Evolutionary conservation across 352 stramenopile species (phyloP), one percentile per base, ranked within the genome.

Genomic region (Pythium myriotylum): DNA sequence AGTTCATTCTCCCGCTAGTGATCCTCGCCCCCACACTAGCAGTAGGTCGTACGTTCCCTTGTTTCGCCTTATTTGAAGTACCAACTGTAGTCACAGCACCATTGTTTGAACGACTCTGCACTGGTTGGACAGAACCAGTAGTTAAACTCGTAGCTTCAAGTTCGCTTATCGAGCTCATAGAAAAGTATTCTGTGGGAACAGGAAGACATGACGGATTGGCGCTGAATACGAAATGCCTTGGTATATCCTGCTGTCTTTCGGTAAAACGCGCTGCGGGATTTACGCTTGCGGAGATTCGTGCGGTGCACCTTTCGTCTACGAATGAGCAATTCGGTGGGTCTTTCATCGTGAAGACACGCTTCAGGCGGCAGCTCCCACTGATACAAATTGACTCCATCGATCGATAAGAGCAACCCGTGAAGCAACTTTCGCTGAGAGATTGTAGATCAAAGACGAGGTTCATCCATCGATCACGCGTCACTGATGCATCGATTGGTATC

Each of bases 331-430:
- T 54, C 0, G 87, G 87, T 8, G 81, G 79, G 33, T 96, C 84
- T 42, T 94, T 96, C 76, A 92, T 91, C 5, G 86, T 94, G 59
- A 96, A 96, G 35, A 96, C 72, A 5, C 83, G 79, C 60, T 92
- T 91, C 17, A 95, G 69, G 9, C 79, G 73, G 50, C 84, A 96
- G 37, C 72, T 88, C 2, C 86, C 86, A 22, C 74, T 80, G 45
- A 94, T 75, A 39, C 72, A 84, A 46, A 96, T 70, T 6, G 79
- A 89, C 50, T 96, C 88, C 68, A 94, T 86, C 6, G 79, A 88
- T 9, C 86, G 81, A 55, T 82, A 91, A 14, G 72, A 77, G 4
- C 70, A 73, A 5, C 72, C 70, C 12, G 67, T 40, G 39, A 93
- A 93, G 56, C 77, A 79, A 9, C 61, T 53, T 46, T 89, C 81